These are phyloP conservation scores for Syzygium malaccense DNA, from an alignment of 441 rosid species.

Conservation along the genomic window DNA sequence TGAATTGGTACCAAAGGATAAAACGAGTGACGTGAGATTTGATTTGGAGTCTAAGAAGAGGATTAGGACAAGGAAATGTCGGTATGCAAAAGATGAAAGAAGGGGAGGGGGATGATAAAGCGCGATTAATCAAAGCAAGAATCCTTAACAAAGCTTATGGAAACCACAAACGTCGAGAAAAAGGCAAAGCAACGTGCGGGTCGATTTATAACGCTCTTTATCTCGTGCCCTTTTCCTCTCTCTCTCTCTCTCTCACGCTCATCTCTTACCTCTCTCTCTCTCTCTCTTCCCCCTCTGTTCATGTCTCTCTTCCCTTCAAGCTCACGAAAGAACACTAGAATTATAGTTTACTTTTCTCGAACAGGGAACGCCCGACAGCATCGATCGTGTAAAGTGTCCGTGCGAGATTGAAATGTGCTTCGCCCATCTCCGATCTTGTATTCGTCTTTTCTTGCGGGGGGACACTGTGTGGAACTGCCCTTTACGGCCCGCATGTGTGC, in stretches of 20 bases:
- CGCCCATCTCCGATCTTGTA: not conserved
- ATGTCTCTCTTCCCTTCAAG: not conserved
- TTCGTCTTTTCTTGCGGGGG: not conserved
- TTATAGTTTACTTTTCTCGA: not conserved
- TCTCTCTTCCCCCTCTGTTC: not conserved
- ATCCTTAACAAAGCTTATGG: not conserved
- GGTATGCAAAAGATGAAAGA: not conserved
- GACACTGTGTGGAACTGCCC: not conserved
- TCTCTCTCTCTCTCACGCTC: not conserved
- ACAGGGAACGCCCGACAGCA: not conserved
- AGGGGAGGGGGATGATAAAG: not conserved
- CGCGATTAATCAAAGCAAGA: not conserved
- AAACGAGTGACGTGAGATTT: not conserved
- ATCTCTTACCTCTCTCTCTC: not conserved
- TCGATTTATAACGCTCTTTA: not conserved
- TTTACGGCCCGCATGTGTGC: not conserved
- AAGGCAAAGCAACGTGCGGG: not conserved
- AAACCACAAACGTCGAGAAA: not conserved
- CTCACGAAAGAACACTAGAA: not conserved
- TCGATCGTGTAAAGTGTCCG: not conserved
- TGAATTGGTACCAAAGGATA: not conserved
- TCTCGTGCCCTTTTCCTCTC: not conserved
- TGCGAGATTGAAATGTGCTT: not conserved
- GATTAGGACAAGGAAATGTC: not conserved
- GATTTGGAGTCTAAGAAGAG: not conserved